A percentile compares a stretch with the other conserved stretches of the same genome.
These are phyloP conservation scores for Diaporthe batatas DNA, from an alignment of 2,329 filamentous ascomycete genomes.

Conservation along the genomic window DNA sequence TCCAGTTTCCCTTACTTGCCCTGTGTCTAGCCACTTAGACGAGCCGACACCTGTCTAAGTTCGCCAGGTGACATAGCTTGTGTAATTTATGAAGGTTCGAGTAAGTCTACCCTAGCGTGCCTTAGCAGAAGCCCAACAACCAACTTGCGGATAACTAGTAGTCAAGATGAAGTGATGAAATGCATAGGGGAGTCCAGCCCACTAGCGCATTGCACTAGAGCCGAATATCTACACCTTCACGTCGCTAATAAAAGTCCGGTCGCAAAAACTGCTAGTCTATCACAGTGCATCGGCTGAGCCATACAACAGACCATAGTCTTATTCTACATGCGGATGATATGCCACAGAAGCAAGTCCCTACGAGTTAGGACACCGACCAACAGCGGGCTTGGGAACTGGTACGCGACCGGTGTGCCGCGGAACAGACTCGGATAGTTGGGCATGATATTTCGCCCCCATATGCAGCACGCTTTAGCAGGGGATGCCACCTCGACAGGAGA, in stretches of 20 bases:
- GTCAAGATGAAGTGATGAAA: neutral
- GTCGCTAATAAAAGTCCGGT: neutral
- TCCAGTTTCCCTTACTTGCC: neutral
- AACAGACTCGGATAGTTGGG: neutral
- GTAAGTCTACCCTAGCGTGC: too few relatives aligned
- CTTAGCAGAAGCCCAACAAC: neutral
- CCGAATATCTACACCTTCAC: neutral
- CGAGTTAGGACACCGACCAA: neutral
- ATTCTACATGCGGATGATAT: neutral
- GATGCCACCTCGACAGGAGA: neutral
- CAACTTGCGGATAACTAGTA: neutral
- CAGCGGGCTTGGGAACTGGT: neutral
- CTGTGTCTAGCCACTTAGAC: neutral
- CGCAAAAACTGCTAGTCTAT: neutral
- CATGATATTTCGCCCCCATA: neutral
- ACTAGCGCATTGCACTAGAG: neutral
- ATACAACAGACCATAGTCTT: neutral
- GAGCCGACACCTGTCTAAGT: neutral
- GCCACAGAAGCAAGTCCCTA: neutral
- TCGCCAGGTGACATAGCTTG: neutral
- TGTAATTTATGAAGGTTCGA: neutral
- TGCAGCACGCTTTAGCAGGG: neutral
- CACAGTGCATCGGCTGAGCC: conserved; percentile 11
- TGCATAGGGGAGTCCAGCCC: neutral
- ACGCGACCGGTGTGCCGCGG: conserved; percentile 12